phyloP scores from a whole-genome alignment of 179 eudicot genomes.

The Silene noctiflora region DNA sequence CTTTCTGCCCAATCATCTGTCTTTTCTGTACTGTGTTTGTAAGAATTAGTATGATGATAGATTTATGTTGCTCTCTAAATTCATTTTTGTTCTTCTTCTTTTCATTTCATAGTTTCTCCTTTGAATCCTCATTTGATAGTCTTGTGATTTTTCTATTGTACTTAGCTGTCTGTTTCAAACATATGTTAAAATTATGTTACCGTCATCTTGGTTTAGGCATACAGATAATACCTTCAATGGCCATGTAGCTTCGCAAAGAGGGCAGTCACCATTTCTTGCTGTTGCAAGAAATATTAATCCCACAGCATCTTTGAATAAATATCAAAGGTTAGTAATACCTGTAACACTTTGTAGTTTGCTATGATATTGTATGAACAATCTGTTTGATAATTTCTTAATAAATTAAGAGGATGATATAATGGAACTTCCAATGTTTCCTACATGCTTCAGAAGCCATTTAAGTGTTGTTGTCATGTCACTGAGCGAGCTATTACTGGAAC shows the following conservation, averaged over 20 bases:
- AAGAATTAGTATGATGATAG: background rate
- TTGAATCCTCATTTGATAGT: background rate
- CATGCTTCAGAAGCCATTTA: constrained; percentile 6
- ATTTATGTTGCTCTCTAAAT: background rate
- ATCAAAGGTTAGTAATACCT: constrained; percentile 23
- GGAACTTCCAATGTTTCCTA: background rate
- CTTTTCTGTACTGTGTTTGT: background rate
- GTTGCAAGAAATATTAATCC: constrained; percentile 13
- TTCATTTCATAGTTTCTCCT: background rate
- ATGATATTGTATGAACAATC: background rate
- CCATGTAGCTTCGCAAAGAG: constrained; percentile 25
- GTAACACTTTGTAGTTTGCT: background rate
- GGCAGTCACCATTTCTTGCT: constrained; percentile 19
- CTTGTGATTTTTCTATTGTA: background rate
- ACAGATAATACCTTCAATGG: constrained; percentile 18
- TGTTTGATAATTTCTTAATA: background rate
- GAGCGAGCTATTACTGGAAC: background rate
- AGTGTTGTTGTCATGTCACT: background rate
- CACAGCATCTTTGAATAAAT: constrained; percentile 17
- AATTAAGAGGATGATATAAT: background rate
- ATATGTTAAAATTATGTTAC: background rate
- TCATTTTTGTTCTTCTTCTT: background rate
- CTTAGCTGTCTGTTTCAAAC: background rate
- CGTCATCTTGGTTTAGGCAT: constrained; percentile 20
- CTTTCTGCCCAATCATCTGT: background rate